phyloP scores from a whole-genome alignment of 208 protist genomes.

The Strigomonas galati region DNA sequence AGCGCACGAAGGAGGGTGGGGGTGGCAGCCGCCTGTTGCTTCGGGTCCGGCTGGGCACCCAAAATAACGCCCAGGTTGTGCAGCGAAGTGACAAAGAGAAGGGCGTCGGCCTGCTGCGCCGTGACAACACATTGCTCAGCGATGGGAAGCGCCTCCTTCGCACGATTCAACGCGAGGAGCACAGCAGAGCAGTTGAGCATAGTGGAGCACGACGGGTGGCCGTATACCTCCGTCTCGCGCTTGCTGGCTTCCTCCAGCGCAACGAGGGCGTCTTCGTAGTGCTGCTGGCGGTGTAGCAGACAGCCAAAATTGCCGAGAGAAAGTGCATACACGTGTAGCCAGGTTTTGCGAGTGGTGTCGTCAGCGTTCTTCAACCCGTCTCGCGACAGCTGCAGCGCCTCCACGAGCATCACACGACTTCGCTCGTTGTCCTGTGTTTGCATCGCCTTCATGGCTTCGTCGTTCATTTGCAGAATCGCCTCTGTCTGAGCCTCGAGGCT shows the following conservation, averaged over 20 bases:
- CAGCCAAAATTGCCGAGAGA: slow-evolving; percentile 85
- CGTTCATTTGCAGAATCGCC: slow-evolving; percentile 59
- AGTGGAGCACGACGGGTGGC: slow-evolving; percentile 74
- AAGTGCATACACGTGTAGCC: slow-evolving; percentile 60
- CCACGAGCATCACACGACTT: slow-evolving; percentile 30
- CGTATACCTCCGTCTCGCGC: slow-evolving; percentile 54
- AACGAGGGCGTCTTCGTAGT: slow-evolving; percentile 38
- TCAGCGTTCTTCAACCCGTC: neutral
- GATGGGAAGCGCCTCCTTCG: slow-evolving; percentile 57
- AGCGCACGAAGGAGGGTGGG: slow-evolving; percentile 75
- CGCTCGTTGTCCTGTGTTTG: slow-evolving; percentile 33
- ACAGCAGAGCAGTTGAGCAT: slow-evolving; percentile 86
- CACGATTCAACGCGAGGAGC: slow-evolving; percentile 43
- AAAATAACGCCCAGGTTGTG: slow-evolving; percentile 82
- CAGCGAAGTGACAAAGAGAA: slow-evolving; percentile 73
- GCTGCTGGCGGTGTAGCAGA: slow-evolving; percentile 54
- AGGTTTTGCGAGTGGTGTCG: slow-evolving; percentile 21
- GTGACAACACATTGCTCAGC: slow-evolving; percentile 58
- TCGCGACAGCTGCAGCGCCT: slow-evolving; percentile 31
- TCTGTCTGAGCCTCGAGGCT: slow-evolving; percentile 18
- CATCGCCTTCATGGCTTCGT: slow-evolving; percentile 61
- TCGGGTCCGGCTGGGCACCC: slow-evolving; percentile 43
- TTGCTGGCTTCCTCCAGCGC: slow-evolving; percentile 46
- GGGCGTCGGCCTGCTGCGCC: slow-evolving; percentile 45
- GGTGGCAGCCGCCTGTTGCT: slow-evolving; percentile 41